phyloP scores from a whole-genome alignment of 2,329 filamentous ascomycete genomes.

The Fragosphaeria purpurea region DNA sequence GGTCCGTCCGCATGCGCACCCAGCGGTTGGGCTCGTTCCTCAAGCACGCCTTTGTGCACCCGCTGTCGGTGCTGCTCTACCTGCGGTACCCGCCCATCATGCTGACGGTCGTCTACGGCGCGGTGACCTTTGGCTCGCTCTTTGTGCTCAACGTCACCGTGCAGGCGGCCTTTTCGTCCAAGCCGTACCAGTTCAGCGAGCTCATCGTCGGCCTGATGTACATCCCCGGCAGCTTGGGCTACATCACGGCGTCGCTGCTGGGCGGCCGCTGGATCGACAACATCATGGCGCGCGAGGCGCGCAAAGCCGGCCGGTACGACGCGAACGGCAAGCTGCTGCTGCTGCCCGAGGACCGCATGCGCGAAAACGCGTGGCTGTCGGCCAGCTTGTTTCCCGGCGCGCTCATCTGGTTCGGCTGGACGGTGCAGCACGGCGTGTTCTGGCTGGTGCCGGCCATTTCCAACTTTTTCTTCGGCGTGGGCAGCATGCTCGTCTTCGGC shows the following conservation, averaged over 20 bases:
- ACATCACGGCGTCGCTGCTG: slow-evolving; percentile 56
- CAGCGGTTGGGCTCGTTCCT: slow-evolving; percentile 41
- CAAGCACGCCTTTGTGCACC: slow-evolving; percentile 59
- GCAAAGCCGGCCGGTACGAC: slow-evolving; percentile 59
- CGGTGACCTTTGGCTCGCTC: slow-evolving; percentile 64
- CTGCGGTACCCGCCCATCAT: slow-evolving; percentile 66
- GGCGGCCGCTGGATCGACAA: slow-evolving; percentile 70
- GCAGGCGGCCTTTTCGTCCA: slow-evolving; percentile 54
- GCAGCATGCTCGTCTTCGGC: slow-evolving; percentile 70
- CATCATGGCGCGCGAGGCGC: slow-evolving; percentile 71
- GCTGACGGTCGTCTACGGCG: slow-evolving; percentile 63
- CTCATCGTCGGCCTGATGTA: slow-evolving; percentile 67
- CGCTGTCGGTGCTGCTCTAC: slow-evolving; percentile 59
- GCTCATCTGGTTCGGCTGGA: slow-evolving; percentile 71
- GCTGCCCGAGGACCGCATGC: slow-evolving; percentile 70
- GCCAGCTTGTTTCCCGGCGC: slow-evolving; percentile 60
- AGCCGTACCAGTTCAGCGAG: slow-evolving; percentile 59
- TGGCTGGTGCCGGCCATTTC: slow-evolving; percentile 55
- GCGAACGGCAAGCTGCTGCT: slow-evolving; percentile 55
- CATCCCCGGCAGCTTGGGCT: slow-evolving; percentile 65
- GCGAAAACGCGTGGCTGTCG: slow-evolving; percentile 71
- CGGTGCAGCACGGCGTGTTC: slow-evolving; percentile 51
- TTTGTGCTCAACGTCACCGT: slow-evolving; percentile 72
- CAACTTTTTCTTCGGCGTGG: slow-evolving; percentile 65
- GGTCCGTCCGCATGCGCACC: slow-evolving; percentile 49